Evolutionary conservation across 352 stramenopile genomes (phyloP), one percentile per base, ranked within the genome.

Genomic region (Phytophthora tentaculata): DNA sequence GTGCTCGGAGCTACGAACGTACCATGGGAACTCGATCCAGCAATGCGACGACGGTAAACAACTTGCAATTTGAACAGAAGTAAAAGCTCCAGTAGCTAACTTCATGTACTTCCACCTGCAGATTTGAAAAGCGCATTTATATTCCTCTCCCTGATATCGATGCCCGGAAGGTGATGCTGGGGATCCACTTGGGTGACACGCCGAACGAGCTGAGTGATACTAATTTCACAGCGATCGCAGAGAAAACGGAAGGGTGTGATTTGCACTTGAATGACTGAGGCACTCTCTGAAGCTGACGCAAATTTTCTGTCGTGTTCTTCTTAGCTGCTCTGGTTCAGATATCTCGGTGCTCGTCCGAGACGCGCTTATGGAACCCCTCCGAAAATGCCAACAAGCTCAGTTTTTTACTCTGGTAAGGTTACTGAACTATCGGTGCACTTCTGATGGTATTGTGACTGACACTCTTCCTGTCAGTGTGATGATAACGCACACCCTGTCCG

Each of bases 81-180:
- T 12, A 35, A n/a, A 0, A 20, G 14, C 19, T 49, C 13, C 37
- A 17, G 28, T 64, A 50, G 23, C 47, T 70, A 45, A 62, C 29
- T 20, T 9, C 9, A 32, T 32, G 28, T 32, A n/a, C 43, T 41
- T 26, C 20, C 55, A 35, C 55, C n/a, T 74, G 14, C 60, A 96
- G 88, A 64, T 99, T 99, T 69, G 97, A 99, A 76, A 99, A 99
- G 70, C 92, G 97, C 48, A 98, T 99, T 64, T 99, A 99, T 70
- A 99, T 99, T 67, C 96, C 97, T 53, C 91, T 99, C 22, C 98
- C 98, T 32, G 96, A 99, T 49, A 58, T 71, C 4, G 84, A 96
- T 17, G 91, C 97, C 9, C 76, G 98, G 32, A 86, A 97, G 51
- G 84, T 89, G 54, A 99, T 99, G 97, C 88, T 99, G 52, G 94